phyloP scores from a whole-genome alignment of 768 basidiomycete genomes.

The Clavaria fumosa region DNA sequence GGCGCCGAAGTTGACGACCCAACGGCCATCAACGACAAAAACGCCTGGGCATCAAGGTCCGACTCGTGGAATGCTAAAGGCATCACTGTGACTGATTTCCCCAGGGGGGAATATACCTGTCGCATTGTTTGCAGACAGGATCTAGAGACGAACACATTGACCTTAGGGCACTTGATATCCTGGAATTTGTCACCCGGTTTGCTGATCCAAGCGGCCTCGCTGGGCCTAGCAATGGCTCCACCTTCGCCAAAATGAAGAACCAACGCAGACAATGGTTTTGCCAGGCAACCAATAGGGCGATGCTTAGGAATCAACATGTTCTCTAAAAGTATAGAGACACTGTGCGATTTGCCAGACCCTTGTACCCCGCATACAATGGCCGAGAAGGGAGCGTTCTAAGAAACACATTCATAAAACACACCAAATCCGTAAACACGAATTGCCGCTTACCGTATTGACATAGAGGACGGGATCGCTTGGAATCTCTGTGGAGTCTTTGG shows the following conservation, averaged over 20 bases:
- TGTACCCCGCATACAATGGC: constrained; percentile 66
- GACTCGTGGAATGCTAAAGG: constrained; percentile 39
- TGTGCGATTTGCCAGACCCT: constrained; percentile 63
- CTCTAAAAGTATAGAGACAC: constrained; percentile 51
- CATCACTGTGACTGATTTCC: constrained; percentile 32
- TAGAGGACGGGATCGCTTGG: constrained; percentile 41
- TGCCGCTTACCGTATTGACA: constrained; percentile 41
- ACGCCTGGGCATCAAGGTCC: constrained; percentile 54
- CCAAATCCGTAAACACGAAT: not conserved
- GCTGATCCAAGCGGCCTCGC: constrained; percentile 52
- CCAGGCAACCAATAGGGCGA: constrained; percentile 31
- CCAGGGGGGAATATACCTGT: constrained; percentile 38
- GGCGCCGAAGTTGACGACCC: constrained; percentile 46
- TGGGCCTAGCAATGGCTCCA: constrained; percentile 38
- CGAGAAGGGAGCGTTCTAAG: constrained; percentile 58
- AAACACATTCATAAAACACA: not conserved
- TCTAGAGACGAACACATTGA: constrained; percentile 42
- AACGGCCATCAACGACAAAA: constrained; percentile 63
- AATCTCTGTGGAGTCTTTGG: constrained; percentile 17
- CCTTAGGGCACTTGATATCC: constrained; percentile 19
- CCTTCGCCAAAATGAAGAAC: constrained; percentile 61
- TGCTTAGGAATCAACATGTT: constrained; percentile 48
- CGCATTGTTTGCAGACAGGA: constrained; percentile 48
- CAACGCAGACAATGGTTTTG: constrained; percentile 43
- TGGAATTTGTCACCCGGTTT: constrained; percentile 18